Conservation (phyloP, 2,329 filamentous ascomycete species). For the Neocatenulostroma microsporum region DNA sequence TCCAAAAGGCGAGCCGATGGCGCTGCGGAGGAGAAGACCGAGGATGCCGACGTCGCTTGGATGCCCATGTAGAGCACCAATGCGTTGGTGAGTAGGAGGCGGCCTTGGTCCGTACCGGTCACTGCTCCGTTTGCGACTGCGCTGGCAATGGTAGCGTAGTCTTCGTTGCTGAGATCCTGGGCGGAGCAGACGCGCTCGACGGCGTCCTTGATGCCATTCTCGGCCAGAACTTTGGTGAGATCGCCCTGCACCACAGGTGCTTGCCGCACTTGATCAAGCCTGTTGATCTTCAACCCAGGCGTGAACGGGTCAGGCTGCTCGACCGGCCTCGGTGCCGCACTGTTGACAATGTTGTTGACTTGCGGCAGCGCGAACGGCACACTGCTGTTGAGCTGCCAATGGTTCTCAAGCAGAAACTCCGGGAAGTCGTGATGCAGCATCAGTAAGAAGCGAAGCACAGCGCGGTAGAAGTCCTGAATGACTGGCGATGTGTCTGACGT, state of each 20-base stretch:
- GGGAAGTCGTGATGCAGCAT: slow-evolving; percentile 90
- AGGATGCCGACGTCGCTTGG: slow-evolving; percentile 58
- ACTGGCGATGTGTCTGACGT: slow-evolving; percentile 59
- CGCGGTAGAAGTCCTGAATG: slow-evolving; percentile 77
- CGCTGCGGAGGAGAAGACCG: slow-evolving; percentile 57
- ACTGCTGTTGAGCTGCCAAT: slow-evolving; percentile 69
- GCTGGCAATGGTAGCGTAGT: slow-evolving; percentile 69
- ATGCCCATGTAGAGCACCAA: slow-evolving; percentile 76
- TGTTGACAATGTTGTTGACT: slow-evolving; percentile 78
- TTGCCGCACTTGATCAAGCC: slow-evolving; percentile 64
- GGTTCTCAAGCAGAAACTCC: slow-evolving; percentile 83
- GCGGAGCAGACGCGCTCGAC: slow-evolving; percentile 43
- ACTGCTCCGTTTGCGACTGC: slow-evolving; percentile 50
- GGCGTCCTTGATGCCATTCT: slow-evolving; percentile 46
- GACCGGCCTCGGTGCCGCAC: slow-evolving; percentile 64
- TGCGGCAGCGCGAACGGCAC: slow-evolving; percentile 81
- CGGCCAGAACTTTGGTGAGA: slow-evolving; percentile 43
- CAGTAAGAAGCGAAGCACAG: slow-evolving; percentile 71
- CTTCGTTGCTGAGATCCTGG: slow-evolving; percentile 53
- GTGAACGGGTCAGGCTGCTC: slow-evolving; percentile 69
- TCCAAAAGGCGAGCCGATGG: slow-evolving; percentile 66
- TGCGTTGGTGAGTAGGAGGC: slow-evolving; percentile 68
- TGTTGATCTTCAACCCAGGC: slow-evolving; percentile 66
- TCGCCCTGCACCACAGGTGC: slow-evolving; percentile 60
- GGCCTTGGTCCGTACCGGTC: too few relatives aligned